These are phyloP conservation scores for Metroxylon sagu DNA, from an alignment of 176 grass and related monocot genomes.

Conservation along the genomic window DNA sequence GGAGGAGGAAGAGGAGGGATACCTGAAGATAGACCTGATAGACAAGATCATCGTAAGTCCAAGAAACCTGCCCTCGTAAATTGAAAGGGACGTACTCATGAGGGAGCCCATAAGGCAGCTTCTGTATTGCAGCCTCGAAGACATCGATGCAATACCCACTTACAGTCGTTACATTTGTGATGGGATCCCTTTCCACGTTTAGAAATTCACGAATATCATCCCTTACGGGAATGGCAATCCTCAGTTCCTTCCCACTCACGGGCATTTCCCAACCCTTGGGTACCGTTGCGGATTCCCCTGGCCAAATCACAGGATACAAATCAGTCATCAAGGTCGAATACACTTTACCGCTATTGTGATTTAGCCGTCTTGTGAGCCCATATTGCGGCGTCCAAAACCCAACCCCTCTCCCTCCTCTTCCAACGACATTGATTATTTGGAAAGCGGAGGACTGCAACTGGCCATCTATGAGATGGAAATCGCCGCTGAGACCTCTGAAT, in stretches of 20 bases:
- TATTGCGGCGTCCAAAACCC: constrained; percentile 38
- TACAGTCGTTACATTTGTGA: constrained; percentile 13
- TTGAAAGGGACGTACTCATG: neutral
- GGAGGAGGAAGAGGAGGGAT: neutral
- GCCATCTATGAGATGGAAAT: constrained; percentile 31
- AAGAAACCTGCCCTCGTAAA: neutral
- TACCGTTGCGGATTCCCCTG: constrained; percentile 18
- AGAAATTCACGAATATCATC: constrained; percentile 35
- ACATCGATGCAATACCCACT: constrained; percentile 2
- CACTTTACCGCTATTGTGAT: constrained; percentile 8
- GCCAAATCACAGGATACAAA: constrained; percentile 34
- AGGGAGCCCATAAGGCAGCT: neutral
- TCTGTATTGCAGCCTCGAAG: neutral
- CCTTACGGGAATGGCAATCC: constrained; percentile 27
- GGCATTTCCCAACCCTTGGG: constrained; percentile 48
- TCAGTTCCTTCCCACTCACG: constrained; percentile 21
- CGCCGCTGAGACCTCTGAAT: constrained; percentile 34
- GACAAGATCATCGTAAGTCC: neutral
- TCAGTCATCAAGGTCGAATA: constrained; percentile 8
- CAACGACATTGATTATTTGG: constrained; percentile 51
- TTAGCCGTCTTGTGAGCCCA: constrained; percentile 16
- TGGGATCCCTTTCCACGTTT: constrained; percentile 27
- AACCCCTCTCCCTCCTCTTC: constrained; percentile 5
- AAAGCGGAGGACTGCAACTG: constrained; percentile 28
- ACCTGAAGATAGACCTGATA: constrained; percentile 21